A percentile compares a stretch with the other conserved stretches of the same genome.
Conservation (phyloP, 495 filamentous ascomycete genomes). For the Penicillium atrosanguineum region DNA sequence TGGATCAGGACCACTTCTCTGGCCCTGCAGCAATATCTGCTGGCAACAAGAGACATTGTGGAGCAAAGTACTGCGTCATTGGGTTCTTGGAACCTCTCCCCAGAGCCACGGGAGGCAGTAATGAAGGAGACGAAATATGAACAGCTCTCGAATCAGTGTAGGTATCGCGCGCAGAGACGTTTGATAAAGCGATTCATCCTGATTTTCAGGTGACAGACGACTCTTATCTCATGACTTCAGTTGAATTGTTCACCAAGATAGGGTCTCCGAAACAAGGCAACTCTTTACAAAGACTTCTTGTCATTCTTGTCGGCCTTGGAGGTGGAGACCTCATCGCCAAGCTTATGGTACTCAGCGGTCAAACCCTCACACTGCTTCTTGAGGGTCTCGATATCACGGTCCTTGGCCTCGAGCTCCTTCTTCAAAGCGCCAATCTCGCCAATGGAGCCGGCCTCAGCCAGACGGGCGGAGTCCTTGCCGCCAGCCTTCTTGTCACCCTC, state of each 20-base stretch:
- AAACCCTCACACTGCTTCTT: conserved; percentile 83
- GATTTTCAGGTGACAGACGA: not conserved
- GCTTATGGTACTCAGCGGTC: conserved; percentile 72
- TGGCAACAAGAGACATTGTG: not conserved
- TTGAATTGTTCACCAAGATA: not conserved
- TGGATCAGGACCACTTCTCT: conserved; percentile 4
- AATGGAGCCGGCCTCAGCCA: conserved; percentile 63
- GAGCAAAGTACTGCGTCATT: not conserved
- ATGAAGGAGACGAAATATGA: not conserved
- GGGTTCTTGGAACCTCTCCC: not conserved
- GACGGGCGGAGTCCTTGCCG: conserved; percentile 65
- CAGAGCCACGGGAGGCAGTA: not conserved
- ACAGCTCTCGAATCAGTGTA: not conserved
- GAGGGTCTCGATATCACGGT: conserved; percentile 73
- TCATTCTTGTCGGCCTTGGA: conserved; percentile 50
- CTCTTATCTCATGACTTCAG: not conserved
- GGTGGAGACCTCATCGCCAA: conserved; percentile 71
- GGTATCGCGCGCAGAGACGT: not conserved
- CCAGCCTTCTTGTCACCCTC: conserved; percentile 72
- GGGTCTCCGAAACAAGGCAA: not conserved
- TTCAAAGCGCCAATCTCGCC: conserved; percentile 72
- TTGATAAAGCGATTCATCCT: not conserved
- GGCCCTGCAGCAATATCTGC: not conserved
- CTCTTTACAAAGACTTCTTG: conserved; percentile 66
- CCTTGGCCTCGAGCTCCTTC: conserved; percentile 68